Base-by-base conservation (phyloP, 805 yeast species). In the Scheffersomyces coipomensis region DNA sequence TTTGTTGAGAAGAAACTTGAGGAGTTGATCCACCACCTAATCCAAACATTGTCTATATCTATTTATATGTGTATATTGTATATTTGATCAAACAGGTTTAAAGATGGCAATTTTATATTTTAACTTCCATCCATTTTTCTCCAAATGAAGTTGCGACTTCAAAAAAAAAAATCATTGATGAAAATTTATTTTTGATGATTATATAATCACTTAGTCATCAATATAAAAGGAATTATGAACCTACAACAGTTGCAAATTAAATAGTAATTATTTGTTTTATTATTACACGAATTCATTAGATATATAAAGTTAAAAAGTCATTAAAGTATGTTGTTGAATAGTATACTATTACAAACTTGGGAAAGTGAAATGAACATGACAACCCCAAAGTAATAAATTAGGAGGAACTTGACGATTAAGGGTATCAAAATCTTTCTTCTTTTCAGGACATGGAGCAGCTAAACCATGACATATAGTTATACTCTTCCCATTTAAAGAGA, bases 11-110 rank as follows among this genome's bases (percentile, higher is more conserved):
- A 19, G 85, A 72, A 48, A 81, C 58, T 61, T 83, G 87, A 47
- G 91, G 90, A 49, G 85, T 75, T 43, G 79, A 75, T 46, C 83
- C 84, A 48, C 90, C 90, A 48, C 90, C 90, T 48, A 86, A 74
- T 53, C 91, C 91, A 59, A 85, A 75, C 91, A 85, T 85, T 11
- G 21, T 42, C 15, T 29, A 18, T 23, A 19, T 2, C 13, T 26
- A 22, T 19, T 13, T 29, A 24, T n/a, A n/a, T n/a, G n/a, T 35
- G 10, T 26, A 19, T 34, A 31, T 26, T 33, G 21, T 37, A 21
- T 18, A 31, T 29, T 18, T 35, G 41, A 40, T 11, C 31, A 27
- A 27, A 7, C 16, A 8, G 31, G 31, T 27, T 27, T 10, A 8
- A 11, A 27, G 16, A 10, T 27, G 31, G n/a, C n/a, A n/a, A n/a